Base-by-base conservation (phyloP, 306 rosid species). In the Sechiopsis laciniata region DNA sequence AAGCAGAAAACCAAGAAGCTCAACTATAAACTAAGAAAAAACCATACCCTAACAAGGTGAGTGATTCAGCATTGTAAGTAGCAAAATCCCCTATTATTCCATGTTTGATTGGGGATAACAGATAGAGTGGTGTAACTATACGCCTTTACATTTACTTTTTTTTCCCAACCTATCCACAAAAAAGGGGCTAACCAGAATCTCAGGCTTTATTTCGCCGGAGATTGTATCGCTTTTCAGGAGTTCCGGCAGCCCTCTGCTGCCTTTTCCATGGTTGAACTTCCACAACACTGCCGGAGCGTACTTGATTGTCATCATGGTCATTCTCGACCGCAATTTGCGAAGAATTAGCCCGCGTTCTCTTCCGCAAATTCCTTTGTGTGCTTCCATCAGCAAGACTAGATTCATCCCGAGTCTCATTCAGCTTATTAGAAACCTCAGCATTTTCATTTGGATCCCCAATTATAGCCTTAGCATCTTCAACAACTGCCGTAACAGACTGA, bases 371-470 rank as follows among this genome's bases (percentile, higher is more conserved):
- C 46, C 59, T 73, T 22, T 76, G 57, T 71, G 50, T 50, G 82
- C 86, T 81, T 79, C 63, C 84, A 32, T 35, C 83, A 16, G 74
- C 76, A 73, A 74, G 79, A 73, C 55, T 57, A 55, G 88, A 57
- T 66, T 75, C 85, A 64, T 77, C 90, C 72, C 72, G 88, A 75
- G 78, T 78, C 80, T 84, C 94, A 75, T 86, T 75, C 62, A 75
- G 58, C 73, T 82, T 80, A 51, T 80, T 84, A 48, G 96, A 87
- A 78, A 84, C 91, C 84, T 90, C 95, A 0, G 88, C 90, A 75
- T 76, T 78, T 74, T 94, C 97, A 76, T 92, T 87, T 29, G 82
- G 85, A 82, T 85, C 91, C 64, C 87, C 96, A 32, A 92, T 88
- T 53, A 93, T 73, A 73, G 84, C 79, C 82, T 86, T 80, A 24